Conservation (phyloP, 75 land plant species). For the Isoetes taiwanensis region DNA sequence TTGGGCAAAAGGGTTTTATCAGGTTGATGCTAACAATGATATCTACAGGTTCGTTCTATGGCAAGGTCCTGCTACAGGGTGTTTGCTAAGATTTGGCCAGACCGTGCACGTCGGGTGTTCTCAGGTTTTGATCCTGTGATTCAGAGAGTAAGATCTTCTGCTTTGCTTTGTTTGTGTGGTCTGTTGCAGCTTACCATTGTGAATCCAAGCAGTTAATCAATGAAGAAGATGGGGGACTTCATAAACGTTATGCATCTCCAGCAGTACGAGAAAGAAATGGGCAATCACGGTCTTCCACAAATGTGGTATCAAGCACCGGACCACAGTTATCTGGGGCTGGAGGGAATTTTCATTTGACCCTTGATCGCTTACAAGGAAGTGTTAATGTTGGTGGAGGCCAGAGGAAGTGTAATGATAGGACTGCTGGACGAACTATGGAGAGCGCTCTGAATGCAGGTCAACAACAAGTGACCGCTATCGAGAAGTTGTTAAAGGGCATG, state of each 20-base stretch:
- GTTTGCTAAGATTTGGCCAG: constrained; percentile 5
- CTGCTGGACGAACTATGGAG: background rate
- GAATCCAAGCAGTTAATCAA: background rate
- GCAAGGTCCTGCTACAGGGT: constrained; percentile 1
- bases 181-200: background rate
- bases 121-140: background rate
- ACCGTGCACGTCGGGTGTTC: background rate
- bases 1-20: background rate
- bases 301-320: constrained; percentile 4
- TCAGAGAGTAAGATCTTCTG: background rate
- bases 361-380: constrained; percentile 37
- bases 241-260: constrained; percentile 5
- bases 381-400: constrained; percentile 27
- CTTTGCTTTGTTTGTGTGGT: background rate
- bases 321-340: too few species aligned
- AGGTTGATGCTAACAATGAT: background rate
- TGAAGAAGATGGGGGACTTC: background rate
- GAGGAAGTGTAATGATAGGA: too few species aligned
- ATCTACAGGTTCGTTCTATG: background rate
- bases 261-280: background rate
- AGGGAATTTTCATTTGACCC: constrained; percentile 28
- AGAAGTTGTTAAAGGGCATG: background rate
- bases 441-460: background rate
- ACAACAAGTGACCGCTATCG: constrained; percentile 7
- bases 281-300: background rate